Evolutionary conservation across 768 basidiomycete genomes (phyloP).

Genomic region (Mrakia blollopis): DNA sequence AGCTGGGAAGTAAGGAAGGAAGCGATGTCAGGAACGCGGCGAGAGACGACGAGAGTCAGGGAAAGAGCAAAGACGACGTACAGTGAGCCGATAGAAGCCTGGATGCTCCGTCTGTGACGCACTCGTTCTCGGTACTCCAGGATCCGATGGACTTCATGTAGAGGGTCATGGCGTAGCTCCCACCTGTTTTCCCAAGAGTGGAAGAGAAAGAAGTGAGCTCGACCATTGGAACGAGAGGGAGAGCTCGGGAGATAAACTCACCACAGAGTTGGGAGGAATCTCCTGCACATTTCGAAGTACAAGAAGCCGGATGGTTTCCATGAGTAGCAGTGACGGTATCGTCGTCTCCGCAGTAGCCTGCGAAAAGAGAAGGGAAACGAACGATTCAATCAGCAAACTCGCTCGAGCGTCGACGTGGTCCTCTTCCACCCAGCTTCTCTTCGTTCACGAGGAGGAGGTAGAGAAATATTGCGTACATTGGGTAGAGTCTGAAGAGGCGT

Average conservation of each 20-base stretch:
- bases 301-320: neutral
- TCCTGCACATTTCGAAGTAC: neutral
- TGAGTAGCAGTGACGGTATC: neutral
- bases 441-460: too few species aligned
- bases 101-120: neutral
- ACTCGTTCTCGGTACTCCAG: neutral
- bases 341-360: neutral
- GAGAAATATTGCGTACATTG: too few species aligned
- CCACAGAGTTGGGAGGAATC: neutral
- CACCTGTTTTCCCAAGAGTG: too few species aligned
- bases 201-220: neutral
- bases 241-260: neutral
- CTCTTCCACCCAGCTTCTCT: neutral
- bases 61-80: neutral
- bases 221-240: neutral
- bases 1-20: neutral
- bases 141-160: neutral
- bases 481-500: neutral
- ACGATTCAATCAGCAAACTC: too few species aligned
- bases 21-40: neutral
- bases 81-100: neutral
- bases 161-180: neutral
- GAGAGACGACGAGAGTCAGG: neutral
- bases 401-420: too few species aligned
- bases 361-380: neutral